A percentile compares a stretch with the other conserved stretches of the same genome.
Conservation (phyloP, 768 basidiomycete species). For the Austroboletus eburneus region DNA sequence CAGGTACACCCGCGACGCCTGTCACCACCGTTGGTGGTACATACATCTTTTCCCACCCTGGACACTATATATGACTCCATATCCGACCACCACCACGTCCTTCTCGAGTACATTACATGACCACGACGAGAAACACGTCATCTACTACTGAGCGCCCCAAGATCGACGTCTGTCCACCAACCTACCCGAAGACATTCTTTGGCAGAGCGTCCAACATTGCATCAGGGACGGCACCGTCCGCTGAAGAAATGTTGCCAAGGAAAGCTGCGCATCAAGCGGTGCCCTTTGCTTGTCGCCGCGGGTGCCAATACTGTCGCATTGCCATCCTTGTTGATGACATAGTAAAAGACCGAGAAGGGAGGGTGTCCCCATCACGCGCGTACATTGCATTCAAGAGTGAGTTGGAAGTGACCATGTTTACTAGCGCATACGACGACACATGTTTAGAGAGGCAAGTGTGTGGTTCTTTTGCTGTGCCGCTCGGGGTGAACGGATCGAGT, state of each 20-base stretch:
- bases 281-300: not conserved
- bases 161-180: constrained; percentile 88
- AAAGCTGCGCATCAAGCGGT: constrained; percentile 61
- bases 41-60: too few species aligned
- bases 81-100: constrained; percentile 27
- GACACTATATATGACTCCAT: too few species aligned
- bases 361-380: constrained; percentile 79
- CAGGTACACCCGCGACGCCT: constrained; percentile 6
- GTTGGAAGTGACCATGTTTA: constrained; percentile 68
- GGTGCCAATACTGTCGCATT: not conserved
- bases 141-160: constrained; percentile 65
- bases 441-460: constrained; percentile 83
- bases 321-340: not conserved
- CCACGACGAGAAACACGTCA: not conserved
- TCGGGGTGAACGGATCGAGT: constrained; percentile 41
- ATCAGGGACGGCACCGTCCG: constrained; percentile 65
- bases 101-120: constrained; percentile 36
- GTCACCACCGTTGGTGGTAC: constrained; percentile 1
- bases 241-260: constrained; percentile 66
- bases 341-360: constrained; percentile 72
- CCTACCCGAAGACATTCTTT: constrained; percentile 89
- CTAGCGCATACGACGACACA: constrained; percentile 82
- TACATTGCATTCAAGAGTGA: constrained; percentile 86
- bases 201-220: constrained; percentile 87
- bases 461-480: not conserved